A percentile compares a stretch with the other conserved stretches of the same genome.
Evolutionary conservation across 1,139 yeast genomes (phyloP).

Genomic region (Zygosaccharomyces sapae): DNA sequence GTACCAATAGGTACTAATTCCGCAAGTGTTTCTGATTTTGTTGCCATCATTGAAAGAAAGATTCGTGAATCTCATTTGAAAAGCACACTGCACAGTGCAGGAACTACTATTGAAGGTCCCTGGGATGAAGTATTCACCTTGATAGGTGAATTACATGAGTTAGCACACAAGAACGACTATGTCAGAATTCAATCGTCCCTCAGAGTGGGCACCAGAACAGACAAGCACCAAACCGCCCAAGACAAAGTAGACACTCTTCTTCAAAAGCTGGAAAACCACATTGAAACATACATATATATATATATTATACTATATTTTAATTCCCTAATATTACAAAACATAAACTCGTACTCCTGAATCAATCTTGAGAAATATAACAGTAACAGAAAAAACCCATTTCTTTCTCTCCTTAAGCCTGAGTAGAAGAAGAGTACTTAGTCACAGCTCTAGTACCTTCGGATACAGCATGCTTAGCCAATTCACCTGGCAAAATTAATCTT

Average conservation of each 20-base stretch:
- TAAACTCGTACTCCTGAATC: conserved; percentile 5
- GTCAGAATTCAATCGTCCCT: conserved; percentile 80
- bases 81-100: conserved; percentile 79
- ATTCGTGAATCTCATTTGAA: conserved; percentile 59
- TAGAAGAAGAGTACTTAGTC: conserved; percentile 92
- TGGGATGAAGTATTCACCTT: conserved; percentile 81
- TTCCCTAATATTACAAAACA: conserved; percentile 25
- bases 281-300: conserved; percentile 8
- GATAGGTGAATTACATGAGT: conserved; percentile 75
- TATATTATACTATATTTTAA: conserved; percentile 5
- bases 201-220: conserved; percentile 74
- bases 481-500: conserved; percentile 98
- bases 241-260: conserved; percentile 64
- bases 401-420: conserved; percentile 28
- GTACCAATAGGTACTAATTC: conserved; percentile 78
- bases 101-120: conserved; percentile 84
- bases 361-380: not conserved
- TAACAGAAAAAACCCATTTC: conserved; percentile 5
- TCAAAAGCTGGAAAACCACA: conserved; percentile 41
- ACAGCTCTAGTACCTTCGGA: conserved; percentile 99
- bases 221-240: conserved; percentile 59
- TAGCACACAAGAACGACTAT: conserved; percentile 63
- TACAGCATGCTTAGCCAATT: conserved; percentile 97
- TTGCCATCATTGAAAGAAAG: conserved; percentile 61
- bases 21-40: conserved; percentile 76